Evolutionary conservation across 2,329 filamentous ascomycete species (phyloP).

Genomic region (Aspergillus niger): DNA sequence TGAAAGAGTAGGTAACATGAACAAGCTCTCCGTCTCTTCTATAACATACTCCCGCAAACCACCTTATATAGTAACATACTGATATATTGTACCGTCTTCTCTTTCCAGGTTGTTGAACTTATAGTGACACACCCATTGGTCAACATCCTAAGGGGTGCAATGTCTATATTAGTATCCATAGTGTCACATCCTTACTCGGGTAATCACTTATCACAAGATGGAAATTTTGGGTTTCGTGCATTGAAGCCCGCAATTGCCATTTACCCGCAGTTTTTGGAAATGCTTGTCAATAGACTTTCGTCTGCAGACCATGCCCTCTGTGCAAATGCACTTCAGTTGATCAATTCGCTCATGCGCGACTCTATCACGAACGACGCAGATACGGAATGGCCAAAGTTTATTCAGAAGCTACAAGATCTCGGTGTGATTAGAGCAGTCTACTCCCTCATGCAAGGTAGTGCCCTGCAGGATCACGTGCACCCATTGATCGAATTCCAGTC

Average conservation of each 20-base stretch:
- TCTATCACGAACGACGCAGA: slow-evolving; percentile 75
- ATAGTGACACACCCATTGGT: slow-evolving; percentile 94
- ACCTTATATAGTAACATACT: slow-evolving; percentile 5
- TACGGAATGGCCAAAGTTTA: slow-evolving; percentile 92
- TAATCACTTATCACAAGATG: slow-evolving; percentile 54
- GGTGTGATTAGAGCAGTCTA: slow-evolving; percentile 92
- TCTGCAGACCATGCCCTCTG: slow-evolving; percentile 95
- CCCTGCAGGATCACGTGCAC: slow-evolving; percentile 85
- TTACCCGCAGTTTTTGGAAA: slow-evolving; percentile 91
- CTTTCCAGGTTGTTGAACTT: slow-evolving; percentile 73
- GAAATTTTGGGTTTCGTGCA: slow-evolving; percentile 82
- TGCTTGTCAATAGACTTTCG: slow-evolving; percentile 86
- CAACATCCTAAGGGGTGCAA: slow-evolving; percentile 93
- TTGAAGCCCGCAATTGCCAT: slow-evolving; percentile 88
- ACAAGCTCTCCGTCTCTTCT: background rate
- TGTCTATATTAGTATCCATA: slow-evolving; percentile 92
- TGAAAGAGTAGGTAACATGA: slow-evolving; percentile 55
- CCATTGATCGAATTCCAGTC: slow-evolving; percentile 91
- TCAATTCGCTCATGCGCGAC: slow-evolving; percentile 93
- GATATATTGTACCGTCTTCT: slow-evolving; percentile 7
- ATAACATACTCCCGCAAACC: background rate
- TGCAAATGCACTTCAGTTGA: slow-evolving; percentile 90
- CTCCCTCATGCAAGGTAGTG: slow-evolving; percentile 89
- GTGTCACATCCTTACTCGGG: slow-evolving; percentile 78
- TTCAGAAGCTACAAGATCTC: slow-evolving; percentile 88